These are phyloP conservation scores for Clavispora vitiphila DNA, from an alignment of 805 yeast species.

Conservation along the genomic window DNA sequence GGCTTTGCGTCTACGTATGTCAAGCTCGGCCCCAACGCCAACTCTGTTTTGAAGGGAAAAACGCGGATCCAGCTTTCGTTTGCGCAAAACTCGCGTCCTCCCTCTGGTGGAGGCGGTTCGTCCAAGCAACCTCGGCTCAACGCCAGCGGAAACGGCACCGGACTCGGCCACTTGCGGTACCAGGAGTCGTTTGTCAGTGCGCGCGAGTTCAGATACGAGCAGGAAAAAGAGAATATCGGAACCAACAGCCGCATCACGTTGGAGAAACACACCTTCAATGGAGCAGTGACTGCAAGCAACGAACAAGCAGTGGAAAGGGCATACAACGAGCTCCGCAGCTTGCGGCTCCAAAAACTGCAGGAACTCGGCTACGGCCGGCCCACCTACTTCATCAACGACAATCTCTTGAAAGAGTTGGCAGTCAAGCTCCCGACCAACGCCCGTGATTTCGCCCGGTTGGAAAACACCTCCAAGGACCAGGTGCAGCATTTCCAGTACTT, in stretches of 20 bases:
- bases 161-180: slow-evolving; percentile 15
- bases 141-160: slow-evolving; percentile 10
- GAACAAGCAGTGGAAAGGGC: slow-evolving; percentile 23
- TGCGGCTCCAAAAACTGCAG: slow-evolving; percentile 40
- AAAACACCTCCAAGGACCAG: slow-evolving; percentile 29
- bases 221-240: slow-evolving; percentile 6
- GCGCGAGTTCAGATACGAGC: slow-evolving; percentile 11
- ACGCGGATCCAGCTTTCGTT: slow-evolving; percentile 51
- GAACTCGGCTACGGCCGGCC: slow-evolving; percentile 29
- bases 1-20: slow-evolving; percentile 82
- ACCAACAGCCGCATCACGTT: slow-evolving; percentile 16
- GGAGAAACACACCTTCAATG: slow-evolving; percentile 15
- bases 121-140: slow-evolving; percentile 3
- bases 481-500: slow-evolving; percentile 33
- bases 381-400: slow-evolving; percentile 21
- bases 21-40: slow-evolving; percentile 54
- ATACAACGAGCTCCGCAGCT: slow-evolving; percentile 33
- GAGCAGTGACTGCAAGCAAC: slow-evolving; percentile 14
- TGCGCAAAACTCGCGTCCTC: slow-evolving; percentile 18
- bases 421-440: slow-evolving; percentile 47
- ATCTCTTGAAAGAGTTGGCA: slow-evolving; percentile 51
- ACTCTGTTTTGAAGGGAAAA: slow-evolving; percentile 39
- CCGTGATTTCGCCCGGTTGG: slow-evolving; percentile 39
- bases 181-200: slow-evolving; percentile 25
- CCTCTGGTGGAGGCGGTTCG: not conserved